Percentiles rank a stretch among this genome's conserved stretches.
Evolutionary conservation across 305 asterid species (phyloP).

Genomic region (Rubia balearica): DNA sequence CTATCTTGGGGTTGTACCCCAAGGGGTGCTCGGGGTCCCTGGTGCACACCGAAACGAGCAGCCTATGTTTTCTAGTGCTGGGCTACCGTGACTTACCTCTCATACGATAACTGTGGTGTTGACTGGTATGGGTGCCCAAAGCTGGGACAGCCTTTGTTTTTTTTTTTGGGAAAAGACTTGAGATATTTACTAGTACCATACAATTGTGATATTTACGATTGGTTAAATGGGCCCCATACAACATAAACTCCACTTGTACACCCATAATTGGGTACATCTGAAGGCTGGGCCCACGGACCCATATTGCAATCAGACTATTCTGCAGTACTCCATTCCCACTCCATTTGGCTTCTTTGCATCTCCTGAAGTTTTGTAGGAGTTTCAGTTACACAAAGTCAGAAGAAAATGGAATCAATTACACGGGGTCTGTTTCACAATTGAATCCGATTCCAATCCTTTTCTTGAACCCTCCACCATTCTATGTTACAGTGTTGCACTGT

Average conservation of each 20-base stretch:
- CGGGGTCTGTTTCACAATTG: background rate
- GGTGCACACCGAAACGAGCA: too few species aligned
- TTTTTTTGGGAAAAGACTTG: too few species aligned
- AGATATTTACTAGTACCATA: background rate
- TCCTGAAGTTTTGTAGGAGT: background rate
- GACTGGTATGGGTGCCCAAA: too few species aligned
- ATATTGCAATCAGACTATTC: background rate
- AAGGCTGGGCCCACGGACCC: background rate
- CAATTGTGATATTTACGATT: background rate
- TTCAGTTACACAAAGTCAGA: background rate
- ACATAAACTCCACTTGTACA: background rate
- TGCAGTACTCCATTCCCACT: background rate
- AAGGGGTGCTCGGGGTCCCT: too few species aligned
- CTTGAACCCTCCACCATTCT: background rate
- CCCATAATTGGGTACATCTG: background rate
- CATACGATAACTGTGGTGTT: too few species aligned
- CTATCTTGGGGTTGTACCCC: too few species aligned
- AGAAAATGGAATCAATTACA: background rate
- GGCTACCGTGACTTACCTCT: too few species aligned
- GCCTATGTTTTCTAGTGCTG: too few species aligned
- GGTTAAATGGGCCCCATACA: background rate
- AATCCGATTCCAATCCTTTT: background rate
- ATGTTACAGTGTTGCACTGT: background rate
- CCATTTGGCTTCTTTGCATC: background rate
- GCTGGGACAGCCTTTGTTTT: too few species aligned